Conservation (phyloP, 2,329 filamentous ascomycete species). For the Fusarium pseudograminearum region DNA sequence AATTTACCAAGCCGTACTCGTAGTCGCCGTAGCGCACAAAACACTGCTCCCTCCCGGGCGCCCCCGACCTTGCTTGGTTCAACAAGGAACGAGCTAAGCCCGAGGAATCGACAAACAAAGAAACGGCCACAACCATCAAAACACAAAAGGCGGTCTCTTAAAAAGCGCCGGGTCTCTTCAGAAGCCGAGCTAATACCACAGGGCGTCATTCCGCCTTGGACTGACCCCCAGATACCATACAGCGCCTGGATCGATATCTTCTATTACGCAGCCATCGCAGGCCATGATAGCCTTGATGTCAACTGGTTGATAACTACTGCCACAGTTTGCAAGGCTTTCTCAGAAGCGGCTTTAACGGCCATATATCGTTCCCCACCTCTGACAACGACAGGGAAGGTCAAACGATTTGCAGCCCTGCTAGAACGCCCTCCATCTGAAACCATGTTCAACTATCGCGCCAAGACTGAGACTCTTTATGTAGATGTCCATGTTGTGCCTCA, state of each 20-base stretch:
- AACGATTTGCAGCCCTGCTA: conserved; percentile 64
- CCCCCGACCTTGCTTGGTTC: neutral
- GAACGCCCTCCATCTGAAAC: conserved; percentile 63
- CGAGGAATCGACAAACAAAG: conserved; percentile 11
- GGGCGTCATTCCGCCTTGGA: conserved; percentile 65
- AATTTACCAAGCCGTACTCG: conserved; percentile 1
- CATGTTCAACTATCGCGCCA: conserved; percentile 74
- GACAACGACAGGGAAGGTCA: conserved; percentile 59
- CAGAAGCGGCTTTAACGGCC: conserved; percentile 78
- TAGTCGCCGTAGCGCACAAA: conserved; percentile 28
- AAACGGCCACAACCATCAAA: conserved; percentile 34
- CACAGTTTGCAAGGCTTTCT: conserved; percentile 71
- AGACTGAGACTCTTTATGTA: conserved; percentile 76
- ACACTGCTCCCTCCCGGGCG: conserved; percentile 22
- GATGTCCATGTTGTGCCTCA: conserved; percentile 74
- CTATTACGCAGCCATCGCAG: conserved; percentile 69
- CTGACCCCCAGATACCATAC: conserved; percentile 69
- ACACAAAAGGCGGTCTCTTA: conserved; percentile 24
- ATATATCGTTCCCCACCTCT: conserved; percentile 79
- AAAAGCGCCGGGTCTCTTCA: conserved; percentile 37
- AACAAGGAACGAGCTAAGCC: neutral
- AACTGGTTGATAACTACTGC: conserved; percentile 76
- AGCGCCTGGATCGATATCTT: conserved; percentile 78
- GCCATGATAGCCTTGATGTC: conserved; percentile 58
- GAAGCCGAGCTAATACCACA: conserved; percentile 19